Conservation (phyloP, 1,139 yeast species). For the Candida labiduridarum region DNA sequence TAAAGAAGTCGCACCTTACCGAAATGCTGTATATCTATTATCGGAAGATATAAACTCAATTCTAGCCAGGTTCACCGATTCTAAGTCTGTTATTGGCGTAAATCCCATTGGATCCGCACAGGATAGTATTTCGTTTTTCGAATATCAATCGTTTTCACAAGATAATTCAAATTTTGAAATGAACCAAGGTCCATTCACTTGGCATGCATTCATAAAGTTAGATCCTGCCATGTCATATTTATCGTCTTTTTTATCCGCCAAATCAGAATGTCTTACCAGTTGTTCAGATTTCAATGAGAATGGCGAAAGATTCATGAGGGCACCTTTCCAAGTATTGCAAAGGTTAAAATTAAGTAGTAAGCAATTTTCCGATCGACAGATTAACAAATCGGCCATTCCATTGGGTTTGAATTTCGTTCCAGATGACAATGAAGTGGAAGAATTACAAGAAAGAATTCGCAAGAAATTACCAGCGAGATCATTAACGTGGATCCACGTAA, state of each 20-base stretch:
- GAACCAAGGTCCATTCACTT: slow-evolving; percentile 39
- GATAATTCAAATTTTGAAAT: slow-evolving; percentile 23
- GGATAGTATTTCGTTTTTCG: slow-evolving; percentile 31
- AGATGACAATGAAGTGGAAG: slow-evolving; percentile 26
- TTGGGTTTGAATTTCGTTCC: slow-evolving; percentile 21
- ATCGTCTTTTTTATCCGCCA: slow-evolving; percentile 13
- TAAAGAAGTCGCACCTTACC: neutral
- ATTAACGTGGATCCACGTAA: slow-evolving; percentile 45
- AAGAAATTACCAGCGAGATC: slow-evolving; percentile 42
- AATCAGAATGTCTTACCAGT: slow-evolving; percentile 5
- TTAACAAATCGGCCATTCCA: slow-evolving; percentile 19
- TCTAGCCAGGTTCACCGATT: neutral
- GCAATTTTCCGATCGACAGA: slow-evolving; percentile 9
- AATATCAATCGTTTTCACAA: slow-evolving; percentile 26
- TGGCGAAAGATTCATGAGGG: slow-evolving; percentile 16
- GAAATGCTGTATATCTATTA: neutral
- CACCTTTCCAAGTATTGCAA: slow-evolving; percentile 17
- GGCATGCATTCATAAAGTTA: slow-evolving; percentile 36
- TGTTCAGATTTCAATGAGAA: neutral
- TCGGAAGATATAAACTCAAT: neutral
- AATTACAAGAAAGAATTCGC: slow-evolving; percentile 29
- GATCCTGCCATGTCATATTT: slow-evolving; percentile 30
- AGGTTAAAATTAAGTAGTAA: slow-evolving; percentile 12
- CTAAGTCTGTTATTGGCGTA: slow-evolving; percentile 20
- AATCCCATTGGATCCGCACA: slow-evolving; percentile 27